Percentiles rank a stretch among this genome's conserved stretches.
Evolutionary conservation across 2,329 filamentous ascomycete genomes (phyloP).

Genomic region (Periconia macrospinosa): DNA sequence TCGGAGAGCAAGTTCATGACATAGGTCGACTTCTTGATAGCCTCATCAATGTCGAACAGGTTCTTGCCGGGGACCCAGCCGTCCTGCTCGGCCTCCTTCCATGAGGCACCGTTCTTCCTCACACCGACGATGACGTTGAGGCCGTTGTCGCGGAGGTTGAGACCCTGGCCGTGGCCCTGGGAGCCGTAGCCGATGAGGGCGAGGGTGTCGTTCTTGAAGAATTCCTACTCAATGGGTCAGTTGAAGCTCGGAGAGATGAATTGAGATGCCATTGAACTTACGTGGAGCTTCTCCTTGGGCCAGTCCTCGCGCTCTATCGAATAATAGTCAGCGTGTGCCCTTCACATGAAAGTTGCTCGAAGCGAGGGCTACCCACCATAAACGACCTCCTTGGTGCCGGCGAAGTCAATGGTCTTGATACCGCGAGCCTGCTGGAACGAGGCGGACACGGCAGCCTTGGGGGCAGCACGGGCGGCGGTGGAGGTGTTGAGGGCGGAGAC

Average conservation of each 20-base stretch:
- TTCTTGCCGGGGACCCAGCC: slow-evolving; percentile 99
- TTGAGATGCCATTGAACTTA: slow-evolving; percentile 53
- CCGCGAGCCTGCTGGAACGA: slow-evolving; percentile 74
- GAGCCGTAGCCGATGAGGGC: slow-evolving; percentile 98
- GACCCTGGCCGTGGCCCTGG: slow-evolving; percentile 97
- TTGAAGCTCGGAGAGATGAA: slow-evolving; percentile 8
- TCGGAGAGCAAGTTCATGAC: slow-evolving; percentile 99
- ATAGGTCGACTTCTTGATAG: slow-evolving; percentile 89
- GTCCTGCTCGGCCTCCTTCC: slow-evolving; percentile 96
- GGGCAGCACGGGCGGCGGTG: slow-evolving; percentile 47
- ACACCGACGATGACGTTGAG: slow-evolving; percentile 99
- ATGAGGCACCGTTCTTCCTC: slow-evolving; percentile 96
- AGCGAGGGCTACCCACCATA: slow-evolving; percentile 66
- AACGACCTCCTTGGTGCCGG: slow-evolving; percentile 90
- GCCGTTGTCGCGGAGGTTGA: slow-evolving; percentile 99
- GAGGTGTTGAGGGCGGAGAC: slow-evolving; percentile 59
- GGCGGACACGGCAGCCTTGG: slow-evolving; percentile 49
- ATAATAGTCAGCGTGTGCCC: slow-evolving; percentile 1
- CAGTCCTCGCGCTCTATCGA: slow-evolving; percentile 89
- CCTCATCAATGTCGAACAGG: slow-evolving; percentile 97
- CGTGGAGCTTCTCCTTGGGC: slow-evolving; percentile 96
- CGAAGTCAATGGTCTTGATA: slow-evolving; percentile 99
- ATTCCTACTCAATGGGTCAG: slow-evolving; percentile 65
- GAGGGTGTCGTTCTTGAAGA: slow-evolving; percentile 99
- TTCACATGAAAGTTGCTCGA: background rate